Conservation (phyloP, 352 stramenopile species). For the Pythium brachiatum region DNA sequence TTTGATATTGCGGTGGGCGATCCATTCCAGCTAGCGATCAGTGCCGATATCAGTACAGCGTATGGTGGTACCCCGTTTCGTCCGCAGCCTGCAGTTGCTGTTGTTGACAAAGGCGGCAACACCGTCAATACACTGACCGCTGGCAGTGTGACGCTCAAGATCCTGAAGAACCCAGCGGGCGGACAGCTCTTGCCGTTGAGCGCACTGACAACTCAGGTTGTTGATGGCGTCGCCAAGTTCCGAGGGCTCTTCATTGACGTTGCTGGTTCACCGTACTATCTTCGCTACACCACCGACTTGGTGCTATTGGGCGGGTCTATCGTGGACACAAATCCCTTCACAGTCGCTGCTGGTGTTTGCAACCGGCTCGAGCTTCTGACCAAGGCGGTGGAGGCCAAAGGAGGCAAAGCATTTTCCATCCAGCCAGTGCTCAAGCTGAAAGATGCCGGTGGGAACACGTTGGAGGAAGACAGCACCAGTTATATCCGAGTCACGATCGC, state of each 20-base stretch:
- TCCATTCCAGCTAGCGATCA: slow-evolving; percentile 56
- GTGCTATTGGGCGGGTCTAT: slow-evolving; percentile 42
- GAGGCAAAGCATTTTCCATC: slow-evolving; percentile 66
- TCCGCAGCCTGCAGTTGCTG: slow-evolving; percentile 65
- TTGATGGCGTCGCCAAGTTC: slow-evolving; percentile 56
- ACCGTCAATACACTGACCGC: slow-evolving; percentile 41
- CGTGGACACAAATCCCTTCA: slow-evolving; percentile 78
- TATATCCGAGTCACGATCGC: slow-evolving; percentile 60
- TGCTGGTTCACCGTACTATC: slow-evolving; percentile 70
- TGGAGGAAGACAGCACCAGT: slow-evolving; percentile 67
- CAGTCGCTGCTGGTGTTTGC: slow-evolving; percentile 56
- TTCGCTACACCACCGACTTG: slow-evolving; percentile 69
- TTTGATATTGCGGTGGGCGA: slow-evolving; percentile 75
- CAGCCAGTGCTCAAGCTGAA: slow-evolving; percentile 80
- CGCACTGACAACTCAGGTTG: slow-evolving; percentile 53
- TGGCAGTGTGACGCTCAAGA: slow-evolving; percentile 59
- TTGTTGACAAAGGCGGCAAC: slow-evolving; percentile 83
- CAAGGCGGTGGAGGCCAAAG: slow-evolving; percentile 37
- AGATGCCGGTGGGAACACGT: slow-evolving; percentile 66
- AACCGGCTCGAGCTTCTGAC: slow-evolving; percentile 46
- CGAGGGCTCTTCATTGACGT: slow-evolving; percentile 68
- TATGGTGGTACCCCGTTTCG: slow-evolving; percentile 73
- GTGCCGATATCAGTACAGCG: slow-evolving; percentile 73
- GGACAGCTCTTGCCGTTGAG: slow-evolving; percentile 48
- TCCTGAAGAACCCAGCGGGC: slow-evolving; percentile 58